phyloP scores from a whole-genome alignment of 2,329 filamentous ascomycete species.

The Pseudogymnoascus sp. region DNA sequence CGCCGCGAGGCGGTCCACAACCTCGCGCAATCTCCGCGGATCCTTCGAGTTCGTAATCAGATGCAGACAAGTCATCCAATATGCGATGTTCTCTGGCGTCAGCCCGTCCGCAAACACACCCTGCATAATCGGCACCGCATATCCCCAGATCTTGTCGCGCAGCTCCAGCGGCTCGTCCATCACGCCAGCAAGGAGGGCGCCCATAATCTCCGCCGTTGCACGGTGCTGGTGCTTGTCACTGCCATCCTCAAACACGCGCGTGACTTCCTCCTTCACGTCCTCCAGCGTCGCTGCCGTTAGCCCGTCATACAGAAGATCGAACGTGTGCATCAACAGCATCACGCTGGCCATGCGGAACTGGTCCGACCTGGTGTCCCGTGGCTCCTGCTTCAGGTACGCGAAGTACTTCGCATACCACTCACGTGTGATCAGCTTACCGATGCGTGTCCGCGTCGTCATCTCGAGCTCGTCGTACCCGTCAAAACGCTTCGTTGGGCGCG shows the following conservation, averaged over 20 bases:
- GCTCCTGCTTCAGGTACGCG: constrained; percentile 91
- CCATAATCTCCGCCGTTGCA: constrained; percentile 88
- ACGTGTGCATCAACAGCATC: constrained; percentile 79
- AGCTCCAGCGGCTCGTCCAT: constrained; percentile 69
- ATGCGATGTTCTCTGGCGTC: constrained; percentile 87
- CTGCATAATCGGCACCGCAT: constrained; percentile 80
- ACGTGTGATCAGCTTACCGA: constrained; percentile 71
- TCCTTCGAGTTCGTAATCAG: constrained; percentile 84
- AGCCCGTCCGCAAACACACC: constrained; percentile 83
- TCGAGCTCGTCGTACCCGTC: constrained; percentile 75
- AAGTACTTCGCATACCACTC: constrained; percentile 87
- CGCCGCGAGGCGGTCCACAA: constrained; percentile 72
- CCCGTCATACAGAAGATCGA: constrained; percentile 80
- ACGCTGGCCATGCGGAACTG: constrained; percentile 85
- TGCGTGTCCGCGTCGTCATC: constrained; percentile 63
- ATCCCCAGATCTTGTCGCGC: constrained; percentile 75
- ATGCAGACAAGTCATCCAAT: constrained; percentile 93
- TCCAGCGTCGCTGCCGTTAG: constrained; percentile 72
- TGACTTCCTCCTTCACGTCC: constrained; percentile 76
- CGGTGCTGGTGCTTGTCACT: constrained; percentile 97
- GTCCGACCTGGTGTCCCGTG: constrained; percentile 72
- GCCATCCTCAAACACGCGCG: constrained; percentile 78
- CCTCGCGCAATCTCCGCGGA: constrained; percentile 76
- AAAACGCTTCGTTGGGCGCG: constrained; percentile 58
- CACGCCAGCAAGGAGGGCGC: constrained; percentile 73